Base-by-base conservation (phyloP, 768 basidiomycete genomes). In the Tricholoma sp. region DNA sequence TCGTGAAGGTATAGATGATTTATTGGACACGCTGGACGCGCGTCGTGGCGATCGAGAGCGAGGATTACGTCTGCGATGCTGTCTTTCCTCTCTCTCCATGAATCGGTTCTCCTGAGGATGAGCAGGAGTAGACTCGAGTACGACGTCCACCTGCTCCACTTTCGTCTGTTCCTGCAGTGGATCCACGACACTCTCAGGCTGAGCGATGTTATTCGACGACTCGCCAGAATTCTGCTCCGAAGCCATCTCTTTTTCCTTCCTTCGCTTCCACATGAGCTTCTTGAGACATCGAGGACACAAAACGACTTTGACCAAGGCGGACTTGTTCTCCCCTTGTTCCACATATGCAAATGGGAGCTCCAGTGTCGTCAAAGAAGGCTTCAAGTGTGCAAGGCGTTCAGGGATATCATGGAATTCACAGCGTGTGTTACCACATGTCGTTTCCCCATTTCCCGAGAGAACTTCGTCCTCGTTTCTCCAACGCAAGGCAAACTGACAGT, bases 391-490 rank as follows among this genome's bases (percentile, higher is more conserved):
- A 0, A 56, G 51, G 49, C 54, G 58, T 12, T 61, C 57, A 8
- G 65, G 56, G 29, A 74, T 66, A 50, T 76, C 72, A 59, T 94
- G 88, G 61, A 80, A 79, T 50, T 77, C 71, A 66, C 96, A 98
- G 20, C 94, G 89, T 18, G 91, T 83, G 60, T 95, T 95, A 1
- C 83, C 95, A 65, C 96, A 98, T 0, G 91, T 90, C 3, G 82
- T 80, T 68, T 97, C 91, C 2, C 94, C 96, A 2, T 85, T 81
- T 20, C 90, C 91, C 0, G 83, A 81, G 2, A 98, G 74, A 12
- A 98, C 94, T 71, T 98, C 96, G 2, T 79, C 74, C 65, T 97
- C 94, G 0, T 94, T 94, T 33, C 96, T 79, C 96, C 96, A 98
- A 12, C 96, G 86, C 4, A 98, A 79, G 0, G 94, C 85, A 66